A percentile compares a stretch with the other conserved stretches of the same genome.
Evolutionary conservation across 768 basidiomycete species (phyloP).

Genomic region (Pleurotus giganteus): DNA sequence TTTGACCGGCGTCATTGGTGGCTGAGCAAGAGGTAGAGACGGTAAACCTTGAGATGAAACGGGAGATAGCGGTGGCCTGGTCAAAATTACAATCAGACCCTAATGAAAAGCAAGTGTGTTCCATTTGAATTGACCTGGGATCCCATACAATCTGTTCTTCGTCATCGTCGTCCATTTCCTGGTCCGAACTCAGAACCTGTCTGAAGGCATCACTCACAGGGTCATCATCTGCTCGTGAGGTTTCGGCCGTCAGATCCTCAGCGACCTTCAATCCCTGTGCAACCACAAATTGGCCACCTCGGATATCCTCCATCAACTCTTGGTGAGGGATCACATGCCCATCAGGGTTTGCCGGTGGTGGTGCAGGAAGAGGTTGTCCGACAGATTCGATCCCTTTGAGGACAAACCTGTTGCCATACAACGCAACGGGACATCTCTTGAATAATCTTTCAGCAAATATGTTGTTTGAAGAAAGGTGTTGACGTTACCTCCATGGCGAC

Average conservation of each 20-base stretch:
- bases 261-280: slow-evolving; percentile 23
- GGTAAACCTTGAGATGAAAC: slow-evolving; percentile 14
- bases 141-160: slow-evolving; percentile 81
- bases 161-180: slow-evolving; percentile 46
- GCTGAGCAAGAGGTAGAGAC: slow-evolving; percentile 31
- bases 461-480: slow-evolving; percentile 1
- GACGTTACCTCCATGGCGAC: slow-evolving; percentile 50
- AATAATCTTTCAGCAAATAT: background rate
- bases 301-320: slow-evolving; percentile 22
- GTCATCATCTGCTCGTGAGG: slow-evolving; percentile 80
- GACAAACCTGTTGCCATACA: slow-evolving; percentile 32
- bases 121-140: slow-evolving; percentile 47
- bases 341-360: slow-evolving; percentile 8
- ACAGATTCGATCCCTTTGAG: slow-evolving; percentile 27
- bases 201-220: slow-evolving; percentile 69
- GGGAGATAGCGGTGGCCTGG: slow-evolving; percentile 1
- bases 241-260: slow-evolving; percentile 66
- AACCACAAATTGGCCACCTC: slow-evolving; percentile 19
- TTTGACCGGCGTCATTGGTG: slow-evolving; percentile 33
- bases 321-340: slow-evolving; percentile 14
- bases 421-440: slow-evolving; percentile 40
- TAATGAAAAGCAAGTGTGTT: background rate
- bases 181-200: slow-evolving; percentile 34
- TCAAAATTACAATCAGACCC: background rate
- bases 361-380: slow-evolving; percentile 20